Percentiles rank a stretch among this genome's conserved stretches.
Conservation (phyloP, 2,329 filamentous ascomycete species). For the Dactylonectria estremocensis region DNA sequence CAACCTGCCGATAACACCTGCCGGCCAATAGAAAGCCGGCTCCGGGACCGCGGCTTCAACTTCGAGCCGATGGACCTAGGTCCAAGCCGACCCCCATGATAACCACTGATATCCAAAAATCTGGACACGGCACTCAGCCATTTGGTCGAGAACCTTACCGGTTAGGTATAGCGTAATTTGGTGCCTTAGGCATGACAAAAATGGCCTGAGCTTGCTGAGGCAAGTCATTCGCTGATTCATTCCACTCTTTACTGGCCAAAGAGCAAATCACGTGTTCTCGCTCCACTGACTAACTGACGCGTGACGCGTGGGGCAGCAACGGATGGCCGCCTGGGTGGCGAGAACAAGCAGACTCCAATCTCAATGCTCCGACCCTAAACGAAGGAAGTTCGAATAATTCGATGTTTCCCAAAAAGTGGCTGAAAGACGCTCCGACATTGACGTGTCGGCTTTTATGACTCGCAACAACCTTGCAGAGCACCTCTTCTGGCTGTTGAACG, state of each 20-base stretch:
- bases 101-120: too few relatives aligned
- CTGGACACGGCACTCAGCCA: too few relatives aligned
- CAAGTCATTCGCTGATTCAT: too few relatives aligned
- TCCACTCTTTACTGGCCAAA: conserved; percentile 13
- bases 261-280: conserved; percentile 46
- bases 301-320: conserved; percentile 51
- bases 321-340: background rate
- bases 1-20: too few relatives aligned
- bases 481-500: conserved; percentile 70
- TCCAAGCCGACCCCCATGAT: too few relatives aligned
- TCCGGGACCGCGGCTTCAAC: too few relatives aligned
- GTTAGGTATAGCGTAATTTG: too few relatives aligned
- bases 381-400: conserved; percentile 32
- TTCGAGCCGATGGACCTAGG: too few relatives aligned
- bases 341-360: conserved; percentile 7
- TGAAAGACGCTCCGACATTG: conserved; percentile 43
- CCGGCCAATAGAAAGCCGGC: too few relatives aligned
- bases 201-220: too few relatives aligned
- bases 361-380: conserved; percentile 27
- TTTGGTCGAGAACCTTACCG: too few relatives aligned
- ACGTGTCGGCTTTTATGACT: conserved; percentile 68
- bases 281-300: conserved; percentile 54
- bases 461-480: conserved; percentile 73
- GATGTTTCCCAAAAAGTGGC: conserved; percentile 45
- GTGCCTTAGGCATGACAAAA: too few relatives aligned